phyloP scores from a whole-genome alignment of 2,329 filamentous ascomycete species.

The Cladosporium sp. region DNA sequence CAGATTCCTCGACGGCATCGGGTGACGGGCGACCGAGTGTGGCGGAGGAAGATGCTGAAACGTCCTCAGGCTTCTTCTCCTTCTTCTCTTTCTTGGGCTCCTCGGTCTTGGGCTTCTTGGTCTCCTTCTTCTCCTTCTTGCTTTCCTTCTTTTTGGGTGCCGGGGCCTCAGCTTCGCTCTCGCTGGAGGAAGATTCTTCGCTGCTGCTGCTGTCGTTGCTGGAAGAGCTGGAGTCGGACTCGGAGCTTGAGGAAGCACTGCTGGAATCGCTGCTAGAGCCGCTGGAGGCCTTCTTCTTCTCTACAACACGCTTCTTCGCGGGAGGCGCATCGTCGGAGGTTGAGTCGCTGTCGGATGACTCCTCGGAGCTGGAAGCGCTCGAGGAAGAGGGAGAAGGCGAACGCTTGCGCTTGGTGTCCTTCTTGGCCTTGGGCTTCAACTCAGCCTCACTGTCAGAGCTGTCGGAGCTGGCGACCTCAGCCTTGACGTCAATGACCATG shows the following conservation, averaged over 20 bases:
- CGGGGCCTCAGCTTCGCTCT: conserved; percentile 20
- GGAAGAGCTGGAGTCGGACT: conserved; percentile 50
- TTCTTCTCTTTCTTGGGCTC: conserved; percentile 29
- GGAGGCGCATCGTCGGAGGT: conserved; percentile 30
- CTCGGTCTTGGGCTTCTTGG: conserved; percentile 24
- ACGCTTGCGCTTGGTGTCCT: conserved; percentile 21
- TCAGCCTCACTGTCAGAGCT: conserved; percentile 19
- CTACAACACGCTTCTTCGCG: conserved; percentile 33
- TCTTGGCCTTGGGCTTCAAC: conserved; percentile 13
- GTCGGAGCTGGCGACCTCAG: conserved; percentile 15
- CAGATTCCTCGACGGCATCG: conserved; percentile 3
- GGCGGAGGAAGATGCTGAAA: conserved; percentile 38
- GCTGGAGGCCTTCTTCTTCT: conserved; percentile 20
- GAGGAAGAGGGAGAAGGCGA: conserved; percentile 15
- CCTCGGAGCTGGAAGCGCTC: conserved; percentile 22
- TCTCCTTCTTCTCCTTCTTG: conserved; percentile 26
- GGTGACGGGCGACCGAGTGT: conserved; percentile 30
- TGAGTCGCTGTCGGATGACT: conserved; percentile 14
- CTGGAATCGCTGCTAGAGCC: conserved; percentile 13
- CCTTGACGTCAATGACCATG: conserved; percentile 15
- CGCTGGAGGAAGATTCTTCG: conserved; percentile 9
- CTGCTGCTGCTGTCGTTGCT: conserved; percentile 30
- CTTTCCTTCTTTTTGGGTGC: conserved; percentile 20
- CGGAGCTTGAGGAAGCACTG: conserved; percentile 35
- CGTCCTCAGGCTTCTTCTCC: conserved; percentile 41